phyloP scores from a whole-genome alignment of 768 basidiomycete species.

The Podaxis rugospora region DNA sequence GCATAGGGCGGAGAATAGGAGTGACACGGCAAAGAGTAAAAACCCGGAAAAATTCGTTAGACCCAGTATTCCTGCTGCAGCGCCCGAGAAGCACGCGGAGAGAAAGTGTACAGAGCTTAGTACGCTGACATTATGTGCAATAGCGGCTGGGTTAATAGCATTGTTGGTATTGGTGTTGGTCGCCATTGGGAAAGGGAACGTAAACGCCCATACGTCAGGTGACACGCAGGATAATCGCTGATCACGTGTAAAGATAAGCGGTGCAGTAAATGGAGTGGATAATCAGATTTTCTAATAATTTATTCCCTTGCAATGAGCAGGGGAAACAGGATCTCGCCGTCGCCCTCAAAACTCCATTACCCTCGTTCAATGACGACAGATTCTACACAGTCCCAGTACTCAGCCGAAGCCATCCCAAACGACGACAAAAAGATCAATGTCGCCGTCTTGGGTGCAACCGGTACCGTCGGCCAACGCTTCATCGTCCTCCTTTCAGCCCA shows the following conservation, averaged over 20 bases:
- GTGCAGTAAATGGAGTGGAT: conserved; percentile 13
- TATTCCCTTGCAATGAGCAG: background rate
- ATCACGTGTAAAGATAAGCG: conserved; percentile 13
- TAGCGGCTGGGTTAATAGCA: conserved; percentile 45
- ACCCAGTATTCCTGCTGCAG: conserved; percentile 85
- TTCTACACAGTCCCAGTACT: background rate
- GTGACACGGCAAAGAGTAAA: conserved; percentile 66
- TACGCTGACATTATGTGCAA: conserved; percentile 60
- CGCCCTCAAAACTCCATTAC: conserved; percentile 2
- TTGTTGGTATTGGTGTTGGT: conserved; percentile 24
- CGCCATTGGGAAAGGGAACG: conserved; percentile 1
- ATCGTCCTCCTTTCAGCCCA: conserved; percentile 83
- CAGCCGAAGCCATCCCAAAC: background rate
- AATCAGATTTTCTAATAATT: conserved; percentile 7
- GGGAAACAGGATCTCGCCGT: background rate
- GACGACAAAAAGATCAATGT: conserved; percentile 34
- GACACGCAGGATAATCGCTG: background rate
- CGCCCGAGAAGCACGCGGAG: conserved; percentile 80
- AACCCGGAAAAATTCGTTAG: conserved; percentile 85
- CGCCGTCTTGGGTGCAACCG: conserved; percentile 84
- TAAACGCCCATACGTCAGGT: background rate
- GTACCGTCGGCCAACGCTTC: conserved; percentile 95
- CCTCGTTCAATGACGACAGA: background rate
- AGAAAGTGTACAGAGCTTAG: conserved; percentile 74
- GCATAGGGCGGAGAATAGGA: conserved; percentile 60